Percentiles rank a stretch among this genome's conserved stretches.
phyloP scores from a whole-genome alignment of 345 rosid genomes.

The Xanthoceras sorbifolium region DNA sequence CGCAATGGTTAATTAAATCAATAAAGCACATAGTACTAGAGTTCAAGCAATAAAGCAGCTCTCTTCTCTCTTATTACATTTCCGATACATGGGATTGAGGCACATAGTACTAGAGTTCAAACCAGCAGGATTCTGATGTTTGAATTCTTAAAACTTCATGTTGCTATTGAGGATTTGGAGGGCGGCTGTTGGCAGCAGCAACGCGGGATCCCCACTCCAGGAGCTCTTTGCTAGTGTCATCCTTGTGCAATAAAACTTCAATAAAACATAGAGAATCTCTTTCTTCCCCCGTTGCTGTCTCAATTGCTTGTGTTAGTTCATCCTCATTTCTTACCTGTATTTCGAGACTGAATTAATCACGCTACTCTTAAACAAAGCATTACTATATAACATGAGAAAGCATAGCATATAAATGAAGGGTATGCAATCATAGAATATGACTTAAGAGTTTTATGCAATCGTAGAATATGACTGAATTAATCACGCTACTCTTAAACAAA shows the following conservation, averaged over 20 bases:
- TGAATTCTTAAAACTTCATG: not conserved
- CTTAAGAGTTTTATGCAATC: too few species aligned
- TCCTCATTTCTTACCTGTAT: constrained; percentile 57
- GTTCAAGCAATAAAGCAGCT: not conserved
- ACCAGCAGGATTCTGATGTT: not conserved
- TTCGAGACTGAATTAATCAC: constrained; percentile 10
- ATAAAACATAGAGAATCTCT: constrained; percentile 65
- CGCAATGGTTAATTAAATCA: too few species aligned
- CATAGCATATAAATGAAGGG: too few species aligned
- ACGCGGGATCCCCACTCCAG: constrained; percentile 86
- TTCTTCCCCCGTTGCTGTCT: constrained; percentile 42
- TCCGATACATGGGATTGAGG: not conserved
- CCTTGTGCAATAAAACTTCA: constrained; percentile 66
- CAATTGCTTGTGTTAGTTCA: constrained; percentile 48
- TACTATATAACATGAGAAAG: not conserved
- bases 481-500: constrained; percentile 3
- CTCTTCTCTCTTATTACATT: constrained; percentile 1
- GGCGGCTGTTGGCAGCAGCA: constrained; percentile 64
- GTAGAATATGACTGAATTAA: not conserved
- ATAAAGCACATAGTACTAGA: too few species aligned
- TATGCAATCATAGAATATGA: too few species aligned
- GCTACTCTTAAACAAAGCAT: not conserved
- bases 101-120: not conserved
- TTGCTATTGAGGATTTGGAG: constrained; percentile 66
- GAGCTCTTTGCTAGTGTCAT: constrained; percentile 80